These are phyloP conservation scores for Oenanthe javanica DNA, from an alignment of 140 eudicot genomes.

Conservation along the genomic window DNA sequence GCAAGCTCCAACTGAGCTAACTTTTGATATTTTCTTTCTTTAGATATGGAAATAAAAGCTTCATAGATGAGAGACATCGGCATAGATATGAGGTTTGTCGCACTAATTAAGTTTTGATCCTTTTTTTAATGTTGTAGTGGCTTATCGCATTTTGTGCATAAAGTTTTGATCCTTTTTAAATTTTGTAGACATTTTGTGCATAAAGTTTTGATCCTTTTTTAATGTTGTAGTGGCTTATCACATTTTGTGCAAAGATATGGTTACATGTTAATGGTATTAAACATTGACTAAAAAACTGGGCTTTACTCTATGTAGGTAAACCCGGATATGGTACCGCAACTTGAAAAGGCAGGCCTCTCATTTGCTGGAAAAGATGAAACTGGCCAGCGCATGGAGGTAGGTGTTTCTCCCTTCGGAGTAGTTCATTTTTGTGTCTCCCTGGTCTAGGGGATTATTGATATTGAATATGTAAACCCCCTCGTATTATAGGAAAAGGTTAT, in stretches of 20 bases:
- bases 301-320: slow-evolving; percentile 47
- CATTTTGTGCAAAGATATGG: background rate
- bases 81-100: slow-evolving; percentile 89
- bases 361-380: slow-evolving; percentile 95
- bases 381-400: slow-evolving; percentile 94
- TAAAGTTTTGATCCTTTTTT: background rate
- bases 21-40: slow-evolving; percentile 21
- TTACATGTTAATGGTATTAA: background rate
- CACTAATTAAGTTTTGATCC: background rate
- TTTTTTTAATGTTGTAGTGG: background rate
- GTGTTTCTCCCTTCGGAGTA: background rate
- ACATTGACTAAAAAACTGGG: background rate
- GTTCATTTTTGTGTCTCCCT: background rate
- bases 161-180: no score
- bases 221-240: background rate
- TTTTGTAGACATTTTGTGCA: background rate
- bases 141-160: background rate
- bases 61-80: slow-evolving; percentile 92
- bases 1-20: slow-evolving; percentile 4
- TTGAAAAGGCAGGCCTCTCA: slow-evolving; percentile 77
- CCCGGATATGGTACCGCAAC: slow-evolving; percentile 69
- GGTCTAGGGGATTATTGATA: background rate
- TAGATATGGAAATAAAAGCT: slow-evolving; percentile 74
- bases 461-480: background rate
- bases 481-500: background rate